Conservation (phyloP, 192 early-diverging fungal genomes). For the Gorgonomyces haynaldii region DNA sequence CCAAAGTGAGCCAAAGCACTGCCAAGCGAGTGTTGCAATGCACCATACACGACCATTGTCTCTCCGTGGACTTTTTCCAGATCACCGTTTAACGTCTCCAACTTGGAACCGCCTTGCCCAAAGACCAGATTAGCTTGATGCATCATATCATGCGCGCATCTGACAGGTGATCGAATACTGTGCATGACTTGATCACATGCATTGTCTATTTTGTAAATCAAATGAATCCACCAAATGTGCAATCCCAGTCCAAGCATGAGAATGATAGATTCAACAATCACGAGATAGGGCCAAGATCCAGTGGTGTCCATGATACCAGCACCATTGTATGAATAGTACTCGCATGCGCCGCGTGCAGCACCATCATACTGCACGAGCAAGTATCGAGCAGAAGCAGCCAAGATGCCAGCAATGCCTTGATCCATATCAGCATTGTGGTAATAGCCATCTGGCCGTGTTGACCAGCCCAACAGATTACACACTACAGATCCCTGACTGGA, state of each 20-base stretch:
- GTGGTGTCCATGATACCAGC: too few relatives aligned
- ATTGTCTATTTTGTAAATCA: background rate
- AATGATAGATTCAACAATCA: too few relatives aligned
- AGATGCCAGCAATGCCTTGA: background rate
- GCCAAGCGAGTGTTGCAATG: background rate
- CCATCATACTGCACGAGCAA: background rate
- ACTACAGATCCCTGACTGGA: background rate
- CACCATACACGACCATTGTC: background rate
- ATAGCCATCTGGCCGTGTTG: background rate
- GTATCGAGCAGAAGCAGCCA: background rate
- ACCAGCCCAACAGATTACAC: background rate
- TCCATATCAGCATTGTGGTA: conserved; percentile 1
- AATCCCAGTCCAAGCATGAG: background rate
- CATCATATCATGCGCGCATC: conserved; percentile 1
- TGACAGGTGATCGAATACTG: background rate
- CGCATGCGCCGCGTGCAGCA: background rate
- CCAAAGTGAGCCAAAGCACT: background rate
- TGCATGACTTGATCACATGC: background rate
- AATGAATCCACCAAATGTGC: conserved; percentile 2
- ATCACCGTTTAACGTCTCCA: conserved; percentile 1
- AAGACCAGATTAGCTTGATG: background rate
- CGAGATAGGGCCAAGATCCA: too few relatives aligned
- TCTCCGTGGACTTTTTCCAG: background rate
- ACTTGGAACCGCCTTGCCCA: background rate
- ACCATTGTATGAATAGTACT: conserved; percentile 1